These are phyloP conservation scores for Colletotrichum godetiae DNA, from an alignment of 2,329 filamentous ascomycete genomes.

Conservation along the genomic window DNA sequence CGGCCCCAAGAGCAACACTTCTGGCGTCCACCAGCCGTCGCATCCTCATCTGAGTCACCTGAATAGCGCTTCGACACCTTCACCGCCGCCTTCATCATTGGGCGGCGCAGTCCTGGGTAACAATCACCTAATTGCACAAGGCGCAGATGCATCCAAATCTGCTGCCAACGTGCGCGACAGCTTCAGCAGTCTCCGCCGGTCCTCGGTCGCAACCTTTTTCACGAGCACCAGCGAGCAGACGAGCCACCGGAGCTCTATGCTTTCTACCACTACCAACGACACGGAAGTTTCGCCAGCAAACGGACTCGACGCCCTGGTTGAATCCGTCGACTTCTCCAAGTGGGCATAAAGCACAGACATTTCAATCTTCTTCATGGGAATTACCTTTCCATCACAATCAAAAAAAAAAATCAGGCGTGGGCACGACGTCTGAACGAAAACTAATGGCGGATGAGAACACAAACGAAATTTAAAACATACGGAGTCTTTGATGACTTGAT, in stretches of 20 bases:
- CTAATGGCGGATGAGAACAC: constrained; percentile 1
- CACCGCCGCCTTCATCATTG: constrained; percentile 45
- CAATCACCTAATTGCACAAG: constrained; percentile 20
- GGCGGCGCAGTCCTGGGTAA: constrained; percentile 42
- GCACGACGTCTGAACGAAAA: not conserved
- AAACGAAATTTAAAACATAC: constrained; percentile 3
- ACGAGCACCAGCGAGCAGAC: constrained; percentile 66
- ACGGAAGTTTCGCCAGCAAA: constrained; percentile 58
- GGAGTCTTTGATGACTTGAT: constrained; percentile 20
- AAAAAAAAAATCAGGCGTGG: not conserved
- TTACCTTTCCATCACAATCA: not conserved
- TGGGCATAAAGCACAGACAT: constrained; percentile 44
- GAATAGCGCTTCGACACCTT: constrained; percentile 42
- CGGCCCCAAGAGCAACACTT: constrained; percentile 54
- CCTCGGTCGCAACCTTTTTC: constrained; percentile 75
- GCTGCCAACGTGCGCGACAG: constrained; percentile 68
- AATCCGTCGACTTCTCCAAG: constrained; percentile 53
- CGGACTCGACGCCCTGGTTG: constrained; percentile 45
- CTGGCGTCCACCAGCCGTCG: constrained; percentile 40
- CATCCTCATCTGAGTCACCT: constrained; percentile 39
- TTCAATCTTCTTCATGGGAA: constrained; percentile 1
- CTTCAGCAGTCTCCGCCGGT: constrained; percentile 68
- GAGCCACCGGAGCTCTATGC: constrained; percentile 69
- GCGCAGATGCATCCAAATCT: constrained; percentile 51
- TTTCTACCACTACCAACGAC: constrained; percentile 64